phyloP scores from a whole-genome alignment of 495 filamentous ascomycete species.

The Lepraria neglecta region DNA sequence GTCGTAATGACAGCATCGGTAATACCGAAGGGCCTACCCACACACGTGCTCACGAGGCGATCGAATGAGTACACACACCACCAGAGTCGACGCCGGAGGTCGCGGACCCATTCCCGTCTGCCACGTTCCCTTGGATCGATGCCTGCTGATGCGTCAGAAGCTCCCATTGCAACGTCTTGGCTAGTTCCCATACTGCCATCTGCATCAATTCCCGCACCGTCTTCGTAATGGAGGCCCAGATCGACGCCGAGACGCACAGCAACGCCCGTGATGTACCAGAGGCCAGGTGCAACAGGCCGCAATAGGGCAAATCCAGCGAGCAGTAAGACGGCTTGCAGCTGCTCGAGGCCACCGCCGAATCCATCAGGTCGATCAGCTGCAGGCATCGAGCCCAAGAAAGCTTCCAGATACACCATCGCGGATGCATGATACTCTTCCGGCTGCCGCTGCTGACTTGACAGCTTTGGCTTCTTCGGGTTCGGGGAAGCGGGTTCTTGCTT shows the following conservation, averaged over 20 bases:
- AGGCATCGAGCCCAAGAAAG: conserved; percentile 65
- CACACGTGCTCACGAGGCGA: conserved; percentile 83
- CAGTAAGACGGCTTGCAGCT: conserved; percentile 84
- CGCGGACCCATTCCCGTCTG: conserved; percentile 76
- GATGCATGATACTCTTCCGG: conserved; percentile 95
- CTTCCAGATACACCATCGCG: conserved; percentile 84
- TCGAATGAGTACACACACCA: conserved; percentile 97
- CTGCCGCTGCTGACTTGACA: conserved; percentile 64
- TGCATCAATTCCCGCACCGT: conserved; percentile 63
- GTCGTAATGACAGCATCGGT: conserved; percentile 91
- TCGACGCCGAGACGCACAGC: conserved; percentile 86
- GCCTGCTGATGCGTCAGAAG: conserved; percentile 17
- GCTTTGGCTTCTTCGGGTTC: conserved; percentile 44
- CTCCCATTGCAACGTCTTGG: conserved; percentile 27
- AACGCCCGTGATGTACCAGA: conserved; percentile 97
- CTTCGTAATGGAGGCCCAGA: conserved; percentile 87
- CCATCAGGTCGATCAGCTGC: conserved; percentile 50
- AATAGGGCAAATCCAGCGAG: conserved; percentile 87
- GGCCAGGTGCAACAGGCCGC: conserved; percentile 81
- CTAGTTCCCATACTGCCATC: conserved; percentile 16
- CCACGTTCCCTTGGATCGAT: conserved; percentile 59
- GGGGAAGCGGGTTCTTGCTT: conserved; percentile 37
- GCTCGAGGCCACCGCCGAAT: conserved; percentile 75
- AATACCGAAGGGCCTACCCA: conserved; percentile 89
- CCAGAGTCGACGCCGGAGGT: conserved; percentile 82